Evolutionary conservation across 225 moss, liverwort and hornwort species (phyloP).

Genomic region (Straminergon stramineum): DNA sequence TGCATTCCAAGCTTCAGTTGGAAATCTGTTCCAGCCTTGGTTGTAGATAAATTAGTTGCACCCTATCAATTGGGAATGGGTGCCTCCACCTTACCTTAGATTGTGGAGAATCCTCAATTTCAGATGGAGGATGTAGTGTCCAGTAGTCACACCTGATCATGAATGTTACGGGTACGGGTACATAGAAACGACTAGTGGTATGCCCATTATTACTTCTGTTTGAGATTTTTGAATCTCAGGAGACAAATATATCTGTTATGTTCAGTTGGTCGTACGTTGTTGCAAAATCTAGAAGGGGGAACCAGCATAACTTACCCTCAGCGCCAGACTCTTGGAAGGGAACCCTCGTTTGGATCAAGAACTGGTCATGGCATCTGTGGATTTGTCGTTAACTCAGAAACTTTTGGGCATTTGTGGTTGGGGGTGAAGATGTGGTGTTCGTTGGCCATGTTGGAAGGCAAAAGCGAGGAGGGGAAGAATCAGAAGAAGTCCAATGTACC

Average conservation of each 20-base stretch:
- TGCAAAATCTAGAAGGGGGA: background rate
- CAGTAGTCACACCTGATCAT: background rate
- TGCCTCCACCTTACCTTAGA: too few relatives aligned
- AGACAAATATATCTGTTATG: background rate
- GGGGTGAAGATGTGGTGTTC: background rate
- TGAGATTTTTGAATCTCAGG: background rate
- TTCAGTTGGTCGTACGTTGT: background rate
- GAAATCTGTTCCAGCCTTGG: too few relatives aligned
- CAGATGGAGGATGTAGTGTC: background rate
- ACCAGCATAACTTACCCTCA: background rate
- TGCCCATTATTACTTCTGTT: background rate
- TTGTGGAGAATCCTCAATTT: background rate
- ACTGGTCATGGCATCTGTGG: background rate
- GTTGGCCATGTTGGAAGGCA: background rate
- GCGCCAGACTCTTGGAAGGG: background rate
- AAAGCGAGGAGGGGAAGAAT: too few relatives aligned
- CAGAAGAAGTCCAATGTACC: background rate
- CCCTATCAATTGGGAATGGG: too few relatives aligned
- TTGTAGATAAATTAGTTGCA: too few relatives aligned
- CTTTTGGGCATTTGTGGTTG: background rate
- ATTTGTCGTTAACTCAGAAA: background rate
- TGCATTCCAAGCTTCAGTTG: too few relatives aligned
- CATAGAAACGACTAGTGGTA: background rate
- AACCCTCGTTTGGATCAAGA: background rate
- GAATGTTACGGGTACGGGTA: background rate